Evolutionary conservation across 2,329 filamentous ascomycete genomes (phyloP).

Genomic region (Neurospora sp.): DNA sequence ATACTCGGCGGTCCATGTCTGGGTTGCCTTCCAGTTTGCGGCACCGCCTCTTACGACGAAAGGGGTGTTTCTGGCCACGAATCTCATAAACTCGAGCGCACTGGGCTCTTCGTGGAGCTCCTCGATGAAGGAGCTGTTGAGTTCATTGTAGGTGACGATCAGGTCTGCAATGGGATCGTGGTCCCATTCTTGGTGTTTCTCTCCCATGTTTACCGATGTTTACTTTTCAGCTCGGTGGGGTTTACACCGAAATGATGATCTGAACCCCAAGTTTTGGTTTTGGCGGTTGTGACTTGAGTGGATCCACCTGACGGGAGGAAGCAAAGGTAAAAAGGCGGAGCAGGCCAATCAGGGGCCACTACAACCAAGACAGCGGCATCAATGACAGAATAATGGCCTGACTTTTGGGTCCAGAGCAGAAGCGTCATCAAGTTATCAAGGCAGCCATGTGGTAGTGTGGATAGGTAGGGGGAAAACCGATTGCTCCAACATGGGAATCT

Average conservation of each 20-base stretch:
- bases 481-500: neutral
- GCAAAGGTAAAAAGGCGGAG: neutral
- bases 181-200: neutral
- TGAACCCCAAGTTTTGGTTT: neutral
- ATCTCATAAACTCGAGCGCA: conserved; percentile 71
- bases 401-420: neutral
- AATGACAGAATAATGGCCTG: conserved; percentile 7
- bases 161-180: conserved; percentile 41
- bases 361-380: neutral
- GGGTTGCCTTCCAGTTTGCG: conserved; percentile 50
- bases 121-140: conserved; percentile 53
- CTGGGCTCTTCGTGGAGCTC: conserved; percentile 57
- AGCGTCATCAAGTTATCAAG: neutral
- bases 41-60: conserved; percentile 62
- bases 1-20: conserved; percentile 53
- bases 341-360: neutral
- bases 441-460: neutral
- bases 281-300: neutral
- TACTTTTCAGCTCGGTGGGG: neutral
- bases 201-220: conserved; percentile 4
- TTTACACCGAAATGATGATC: neutral
- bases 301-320: neutral
- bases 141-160: conserved; percentile 61
- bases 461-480: neutral
- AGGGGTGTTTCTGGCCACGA: conserved; percentile 63